Evolutionary conservation across 106 monocot species (phyloP).

Genomic region (Gastrodia elata): DNA sequence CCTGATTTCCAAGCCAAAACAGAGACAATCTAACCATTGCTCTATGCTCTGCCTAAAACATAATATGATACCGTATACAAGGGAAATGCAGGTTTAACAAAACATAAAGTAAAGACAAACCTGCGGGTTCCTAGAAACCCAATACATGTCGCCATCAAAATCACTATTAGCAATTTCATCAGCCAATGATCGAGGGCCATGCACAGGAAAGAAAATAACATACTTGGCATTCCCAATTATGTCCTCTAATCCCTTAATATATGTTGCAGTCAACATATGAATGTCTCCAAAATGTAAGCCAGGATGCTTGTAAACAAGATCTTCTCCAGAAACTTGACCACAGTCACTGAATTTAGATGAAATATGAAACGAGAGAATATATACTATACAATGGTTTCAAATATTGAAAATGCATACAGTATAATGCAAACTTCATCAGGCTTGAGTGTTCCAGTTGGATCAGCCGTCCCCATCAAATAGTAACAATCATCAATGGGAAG

Average conservation of each 20-base stretch:
- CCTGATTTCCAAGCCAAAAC: background rate
- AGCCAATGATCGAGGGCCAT: conserved; percentile 52
- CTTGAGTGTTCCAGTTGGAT: conserved; percentile 44
- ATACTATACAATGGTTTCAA: background rate
- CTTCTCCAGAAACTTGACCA: conserved; percentile 69
- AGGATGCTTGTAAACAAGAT: conserved; percentile 72
- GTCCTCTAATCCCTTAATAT: conserved; percentile 36
- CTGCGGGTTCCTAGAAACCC: conserved; percentile 67
- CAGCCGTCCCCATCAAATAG: conserved; percentile 73
- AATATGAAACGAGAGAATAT: too few species aligned
- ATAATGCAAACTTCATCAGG: conserved; percentile 76
- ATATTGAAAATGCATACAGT: conserved; percentile 34
- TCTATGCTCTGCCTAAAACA: too few species aligned
- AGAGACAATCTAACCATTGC: background rate
- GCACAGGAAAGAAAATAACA: conserved; percentile 60
- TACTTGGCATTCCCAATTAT: conserved; percentile 59
- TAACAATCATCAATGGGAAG: conserved; percentile 51
- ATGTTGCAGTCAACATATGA: conserved; percentile 49
- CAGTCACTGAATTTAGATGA: conserved; percentile 35
- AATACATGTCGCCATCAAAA: conserved; percentile 77
- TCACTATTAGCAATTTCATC: conserved; percentile 85
- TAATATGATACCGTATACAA: background rate
- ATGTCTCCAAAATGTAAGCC: conserved; percentile 79
- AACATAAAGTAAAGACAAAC: conserved; percentile 14
- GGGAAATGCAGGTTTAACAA: background rate